These are phyloP conservation scores for Isochrysis galbana DNA, from an alignment of 78 protist species.

Conservation along the genomic window DNA sequence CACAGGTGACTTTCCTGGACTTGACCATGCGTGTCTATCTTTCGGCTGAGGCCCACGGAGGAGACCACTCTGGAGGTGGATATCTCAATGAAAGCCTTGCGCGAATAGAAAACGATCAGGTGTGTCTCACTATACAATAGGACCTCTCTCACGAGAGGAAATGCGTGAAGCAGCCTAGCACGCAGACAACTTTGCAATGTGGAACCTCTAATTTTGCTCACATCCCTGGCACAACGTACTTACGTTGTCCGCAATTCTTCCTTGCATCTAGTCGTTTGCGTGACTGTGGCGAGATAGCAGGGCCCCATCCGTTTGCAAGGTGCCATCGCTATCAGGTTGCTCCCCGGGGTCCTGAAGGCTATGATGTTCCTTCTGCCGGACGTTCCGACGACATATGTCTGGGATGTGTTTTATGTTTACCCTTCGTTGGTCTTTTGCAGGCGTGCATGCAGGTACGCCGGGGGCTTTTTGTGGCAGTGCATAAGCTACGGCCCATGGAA, in stretches of 20 bases:
- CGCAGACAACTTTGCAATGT: neutral
- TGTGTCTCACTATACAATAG: too few relatives aligned
- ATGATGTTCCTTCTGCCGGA: too few relatives aligned
- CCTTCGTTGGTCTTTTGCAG: too few relatives aligned
- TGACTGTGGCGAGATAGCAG: neutral
- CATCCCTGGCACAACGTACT: neutral
- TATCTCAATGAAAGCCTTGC: neutral
- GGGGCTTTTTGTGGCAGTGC: neutral
- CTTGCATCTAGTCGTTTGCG: too few relatives aligned
- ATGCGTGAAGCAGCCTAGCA: neutral
- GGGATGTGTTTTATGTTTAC: too few relatives aligned
- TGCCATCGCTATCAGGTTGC: too few relatives aligned
- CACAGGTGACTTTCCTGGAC: neutral
- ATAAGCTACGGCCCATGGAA: neutral
- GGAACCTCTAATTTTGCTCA: neutral
- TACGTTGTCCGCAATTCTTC: too few relatives aligned
- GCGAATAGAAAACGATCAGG: neutral
- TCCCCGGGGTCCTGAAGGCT: too few relatives aligned
- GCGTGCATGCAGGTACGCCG: too few relatives aligned
- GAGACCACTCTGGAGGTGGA: neutral
- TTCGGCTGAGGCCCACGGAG: neutral
- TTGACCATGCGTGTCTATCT: neutral
- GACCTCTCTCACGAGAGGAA: neutral
- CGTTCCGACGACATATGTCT: too few relatives aligned
- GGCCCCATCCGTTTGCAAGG: too few relatives aligned